Conservation (phyloP, 257 asterid genomes). For the Nicotiana undulata region DNA sequence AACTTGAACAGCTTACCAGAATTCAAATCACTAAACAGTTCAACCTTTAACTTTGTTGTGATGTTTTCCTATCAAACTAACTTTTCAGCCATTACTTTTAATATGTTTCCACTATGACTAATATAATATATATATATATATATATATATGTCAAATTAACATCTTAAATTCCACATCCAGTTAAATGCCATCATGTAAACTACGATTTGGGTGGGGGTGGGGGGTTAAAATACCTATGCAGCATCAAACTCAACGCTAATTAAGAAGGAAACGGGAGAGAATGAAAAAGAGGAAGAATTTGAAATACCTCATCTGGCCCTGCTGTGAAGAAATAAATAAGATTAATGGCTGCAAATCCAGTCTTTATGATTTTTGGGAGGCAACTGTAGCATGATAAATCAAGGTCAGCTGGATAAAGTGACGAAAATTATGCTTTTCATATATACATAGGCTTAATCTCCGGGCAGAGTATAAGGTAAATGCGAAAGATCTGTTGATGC, state of each 20-base stretch:
- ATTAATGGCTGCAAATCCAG: conserved; percentile 96
- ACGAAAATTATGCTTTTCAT: neutral
- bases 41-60: neutral
- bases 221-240: neutral
- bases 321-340: conserved; percentile 98
- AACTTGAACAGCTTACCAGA: neutral
- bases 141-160: neutral
- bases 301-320: conserved; percentile 97
- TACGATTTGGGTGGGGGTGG: neutral
- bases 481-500: neutral
- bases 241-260: neutral
- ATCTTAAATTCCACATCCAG: neutral
- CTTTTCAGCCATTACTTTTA: neutral
- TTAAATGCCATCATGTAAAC: neutral
- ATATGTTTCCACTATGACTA: neutral
- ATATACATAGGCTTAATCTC: neutral
- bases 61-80: neutral
- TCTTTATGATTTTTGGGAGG: conserved; percentile 90
- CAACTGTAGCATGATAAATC: conserved; percentile 46
- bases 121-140: neutral
- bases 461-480: neutral
- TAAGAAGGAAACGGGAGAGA: neutral
- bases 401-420: conserved; percentile 17
- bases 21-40: neutral
- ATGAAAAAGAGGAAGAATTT: neutral